Percentiles rank a stretch among this genome's conserved stretches.
phyloP scores from a whole-genome alignment of 257 asterid species.

The Capsicum pubescens region DNA sequence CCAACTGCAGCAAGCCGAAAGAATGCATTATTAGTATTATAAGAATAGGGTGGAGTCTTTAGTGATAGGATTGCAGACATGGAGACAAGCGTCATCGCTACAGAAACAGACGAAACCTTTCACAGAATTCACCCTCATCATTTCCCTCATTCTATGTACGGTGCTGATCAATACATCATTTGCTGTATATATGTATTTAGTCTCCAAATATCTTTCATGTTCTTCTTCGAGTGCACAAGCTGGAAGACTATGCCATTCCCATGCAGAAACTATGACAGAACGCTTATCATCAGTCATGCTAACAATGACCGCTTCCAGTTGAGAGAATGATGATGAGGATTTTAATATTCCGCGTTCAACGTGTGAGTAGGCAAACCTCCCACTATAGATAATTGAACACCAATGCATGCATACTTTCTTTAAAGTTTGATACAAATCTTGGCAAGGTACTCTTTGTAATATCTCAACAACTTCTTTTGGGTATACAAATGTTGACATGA shows the following conservation, averaged over 20 bases:
- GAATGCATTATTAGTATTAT: no score
- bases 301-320: background rate
- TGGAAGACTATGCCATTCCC: background rate
- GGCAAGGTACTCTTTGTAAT: conserved; percentile 9
- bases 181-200: background rate
- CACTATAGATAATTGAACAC: conserved; percentile 20
- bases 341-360: background rate
- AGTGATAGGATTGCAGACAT: no score
- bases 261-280: background rate
- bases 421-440: background rate
- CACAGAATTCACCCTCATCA: background rate
- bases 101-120: background rate
- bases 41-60: no score
- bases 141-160: no score
- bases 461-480: conserved; percentile 8
- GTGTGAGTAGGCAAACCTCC: conserved; percentile 23
- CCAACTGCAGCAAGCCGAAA: background rate
- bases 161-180: background rate
- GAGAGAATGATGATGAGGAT: background rate
- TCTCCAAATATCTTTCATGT: background rate
- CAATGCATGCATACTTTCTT: background rate
- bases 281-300: background rate
- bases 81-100: background rate
- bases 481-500: background rate
- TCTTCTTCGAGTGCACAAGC: background rate